Base-by-base conservation (phyloP, 176 grass and related monocot genomes). In the Hsuehochloa calcarea region DNA sequence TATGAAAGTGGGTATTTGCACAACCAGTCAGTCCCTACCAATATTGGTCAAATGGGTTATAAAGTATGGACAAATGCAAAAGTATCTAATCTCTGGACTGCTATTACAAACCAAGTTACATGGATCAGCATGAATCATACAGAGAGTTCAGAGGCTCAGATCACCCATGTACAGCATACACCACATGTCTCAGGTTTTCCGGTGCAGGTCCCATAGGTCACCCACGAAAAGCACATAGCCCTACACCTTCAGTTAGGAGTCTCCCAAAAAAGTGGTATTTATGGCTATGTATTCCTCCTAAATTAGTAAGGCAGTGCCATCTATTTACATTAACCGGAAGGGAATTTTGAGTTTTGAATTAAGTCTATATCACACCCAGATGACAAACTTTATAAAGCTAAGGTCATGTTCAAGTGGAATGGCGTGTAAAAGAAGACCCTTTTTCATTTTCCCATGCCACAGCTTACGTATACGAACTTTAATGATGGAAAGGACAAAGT, bases 101-200 rank as follows among this genome's bases (percentile, higher is more conserved):
- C 23, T 85, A 68, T 63, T 41, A 81, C 16, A 85, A 89, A 74
- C 52, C 77, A 89, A 69, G 6, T 84, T 65, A 41, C 72, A 77
- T 64, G 78, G 35, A 77, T 45, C 37, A 16, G 52, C 19, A 86
- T 65, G 9, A 70, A 77, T 23, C 64, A 65, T 70, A 38, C 19
- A 90, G 22, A 58, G 37, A 80, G 62, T 51, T 85, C 61, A 60
- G 39, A 75, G 39, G 14, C 10, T 60, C 56, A 46, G 26, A 68
- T 31, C 54, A 80, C 60, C 34, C 43, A 69, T 61, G 49, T 62
- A 72, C 16, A 83, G 49, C 41, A 74, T 12, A 84, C 15, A 68
- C 0, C 17, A 56, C 23, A 26, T 62, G 19, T 27, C 46, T 65
- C 2, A 47, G 14, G 43, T 65, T 64, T 55, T 66, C 59, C 14